Percentiles rank a stretch among this genome's conserved stretches.
Conservation (phyloP, 139 green algal species). For the Closterium sp. region DNA sequence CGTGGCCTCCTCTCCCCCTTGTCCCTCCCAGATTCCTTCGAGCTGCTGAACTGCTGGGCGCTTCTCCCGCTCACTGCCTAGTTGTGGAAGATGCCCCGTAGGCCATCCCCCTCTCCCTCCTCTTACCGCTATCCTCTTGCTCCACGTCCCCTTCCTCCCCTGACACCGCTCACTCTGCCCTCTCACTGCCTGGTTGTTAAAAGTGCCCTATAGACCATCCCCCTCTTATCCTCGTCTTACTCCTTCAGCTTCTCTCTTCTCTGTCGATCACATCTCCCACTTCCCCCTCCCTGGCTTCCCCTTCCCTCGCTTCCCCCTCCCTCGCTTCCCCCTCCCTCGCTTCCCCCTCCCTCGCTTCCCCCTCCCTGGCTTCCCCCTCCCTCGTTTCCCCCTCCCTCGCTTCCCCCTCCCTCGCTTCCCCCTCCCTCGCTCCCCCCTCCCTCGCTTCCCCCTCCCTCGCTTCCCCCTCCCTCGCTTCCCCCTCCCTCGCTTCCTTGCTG, state of each 20-base stretch:
- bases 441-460: neutral
- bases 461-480: too few species aligned
- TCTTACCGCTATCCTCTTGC: neutral
- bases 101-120: neutral
- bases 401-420: too few species aligned
- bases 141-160: too few species aligned
- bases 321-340: neutral
- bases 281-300: too few species aligned
- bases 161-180: neutral
- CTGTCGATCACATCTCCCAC: neutral
- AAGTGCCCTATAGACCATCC: slow-evolving; percentile 33
- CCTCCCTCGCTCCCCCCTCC: neutral
- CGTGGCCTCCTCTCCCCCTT: too few species aligned
- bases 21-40: slow-evolving; percentile 73
- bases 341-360: too few species aligned
- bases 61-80: slow-evolving; percentile 63
- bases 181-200: neutral
- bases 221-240: neutral
- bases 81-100: slow-evolving; percentile 84
- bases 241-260: neutral
- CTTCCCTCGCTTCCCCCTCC: too few species aligned
- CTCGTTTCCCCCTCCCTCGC: neutral
- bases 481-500: neutral
- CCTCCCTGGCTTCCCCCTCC: neutral
- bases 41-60: slow-evolving; percentile 59